Evolutionary conservation across 768 basidiomycete genomes (phyloP).

Genomic region (Pisolithus sp.): DNA sequence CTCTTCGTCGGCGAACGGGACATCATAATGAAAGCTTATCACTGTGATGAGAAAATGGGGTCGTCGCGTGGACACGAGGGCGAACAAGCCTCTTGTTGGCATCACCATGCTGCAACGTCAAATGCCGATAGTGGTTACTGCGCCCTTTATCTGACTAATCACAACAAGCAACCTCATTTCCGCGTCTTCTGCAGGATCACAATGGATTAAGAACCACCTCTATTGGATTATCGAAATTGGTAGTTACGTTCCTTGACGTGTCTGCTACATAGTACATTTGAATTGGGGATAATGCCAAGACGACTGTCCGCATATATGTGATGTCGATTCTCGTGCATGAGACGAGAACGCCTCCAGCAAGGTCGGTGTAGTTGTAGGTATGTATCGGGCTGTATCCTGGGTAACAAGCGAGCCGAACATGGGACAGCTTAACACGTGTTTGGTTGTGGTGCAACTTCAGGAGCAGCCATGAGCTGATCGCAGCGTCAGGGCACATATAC

Average conservation of each 20-base stretch:
- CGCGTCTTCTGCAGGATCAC: background rate
- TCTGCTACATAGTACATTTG: no score
- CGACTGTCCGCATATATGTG: no score
- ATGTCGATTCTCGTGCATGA: no score
- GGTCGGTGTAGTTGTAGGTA: no score
- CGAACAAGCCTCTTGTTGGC: no score
- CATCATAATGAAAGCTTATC: background rate
- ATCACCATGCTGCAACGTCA: background rate
- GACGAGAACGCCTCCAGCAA: no score
- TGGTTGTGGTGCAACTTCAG: conserved; percentile 35
- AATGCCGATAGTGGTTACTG: background rate
- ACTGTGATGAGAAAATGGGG: background rate
- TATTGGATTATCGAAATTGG: no score
- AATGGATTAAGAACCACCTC: no score
- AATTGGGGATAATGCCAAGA: no score
- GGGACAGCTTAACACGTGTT: conserved; percentile 21
- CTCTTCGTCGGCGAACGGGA: background rate
- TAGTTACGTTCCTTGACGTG: no score
- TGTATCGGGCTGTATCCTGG: no score
- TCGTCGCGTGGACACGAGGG: background rate
- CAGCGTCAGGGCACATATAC: conserved; percentile 8
- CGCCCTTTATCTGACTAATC: background rate
- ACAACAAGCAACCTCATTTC: background rate
- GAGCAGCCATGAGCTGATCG: conserved; percentile 55
- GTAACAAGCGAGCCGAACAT: background rate